Evolutionary conservation across 345 rosid genomes (phyloP), one percentile per base, ranked within the genome.

Genomic region (Camelina laxa): DNA sequence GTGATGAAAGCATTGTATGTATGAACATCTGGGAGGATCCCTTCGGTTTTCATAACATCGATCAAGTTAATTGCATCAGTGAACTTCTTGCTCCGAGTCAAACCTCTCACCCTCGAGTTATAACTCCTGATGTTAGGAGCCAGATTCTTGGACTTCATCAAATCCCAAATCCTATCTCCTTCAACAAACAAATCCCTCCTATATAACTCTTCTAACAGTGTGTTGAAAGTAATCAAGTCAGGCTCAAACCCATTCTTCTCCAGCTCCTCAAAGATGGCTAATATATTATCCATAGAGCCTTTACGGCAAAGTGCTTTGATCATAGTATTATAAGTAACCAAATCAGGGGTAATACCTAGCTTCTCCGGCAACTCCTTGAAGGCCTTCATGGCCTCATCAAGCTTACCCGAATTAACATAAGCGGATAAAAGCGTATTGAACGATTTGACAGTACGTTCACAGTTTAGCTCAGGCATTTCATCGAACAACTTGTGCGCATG

Each of bases 401-500:
- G 75, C 84, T 82, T 83, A 54, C 83, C 82, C 0, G 91, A 70
- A 39, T 84, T 75, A 12, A 86, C 65, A 69, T 76, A 85, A 1
- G 95, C 89, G 1, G 89, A 77, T 42, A 93, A 49, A 5, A 90
- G 84, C 4, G 90, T 84, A 66, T 93, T 93, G 65, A 86, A 84
- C 0, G 97, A 90, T 74, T 75, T 75, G 17, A 74, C 83, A 2
- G 96, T 87, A 10, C 86, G 88, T 2, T 75, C 77, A 57, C 94
- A 86, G 19, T 80, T 84, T 13, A 87, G 44, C 41, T 79, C 73
- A 7, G 90, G 95, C 95, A 90, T 88, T 86, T 92, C 92, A 20
- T 92, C 91, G 84, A 90, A 90, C 95, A 90, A 27, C 69, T 84
- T 87, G 74, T 81, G 82, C 0, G 97, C 96, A 48, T 84, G 63